phyloP scores from a whole-genome alignment of 192 early-diverging fungal species.

The Backusella sp. region DNA sequence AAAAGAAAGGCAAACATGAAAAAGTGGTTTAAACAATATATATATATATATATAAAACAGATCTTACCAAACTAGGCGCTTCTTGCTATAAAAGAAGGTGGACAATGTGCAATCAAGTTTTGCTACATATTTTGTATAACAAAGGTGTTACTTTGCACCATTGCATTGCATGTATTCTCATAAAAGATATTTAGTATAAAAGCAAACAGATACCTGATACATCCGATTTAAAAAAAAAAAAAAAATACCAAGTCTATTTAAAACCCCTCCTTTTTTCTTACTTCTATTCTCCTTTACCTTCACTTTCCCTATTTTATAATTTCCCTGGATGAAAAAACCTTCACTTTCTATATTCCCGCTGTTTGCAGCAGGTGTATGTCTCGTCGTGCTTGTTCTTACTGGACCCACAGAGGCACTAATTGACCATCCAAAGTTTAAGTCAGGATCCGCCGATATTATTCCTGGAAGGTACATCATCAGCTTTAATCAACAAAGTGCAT shows the following conservation, averaged over 20 bases:
- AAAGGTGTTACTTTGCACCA: not conserved
- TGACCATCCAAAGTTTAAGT: constrained; percentile 13
- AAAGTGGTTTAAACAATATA: not conserved
- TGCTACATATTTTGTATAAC: not conserved
- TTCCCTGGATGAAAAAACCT: constrained; percentile 8
- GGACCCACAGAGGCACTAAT: not conserved
- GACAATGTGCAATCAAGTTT: not conserved
- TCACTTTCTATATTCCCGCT: constrained; percentile 9
- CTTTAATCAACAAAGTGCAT: not conserved
- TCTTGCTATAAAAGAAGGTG: constrained; percentile 10
- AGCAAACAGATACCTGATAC: not conserved
- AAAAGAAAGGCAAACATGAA: not conserved
- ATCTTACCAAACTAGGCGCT: not conserved
- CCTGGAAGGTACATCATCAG: constrained; percentile 16
- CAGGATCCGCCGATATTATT: not conserved
- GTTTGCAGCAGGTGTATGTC: constrained; percentile 15
- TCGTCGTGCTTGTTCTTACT: constrained; percentile 5
- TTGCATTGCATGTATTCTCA: not conserved
- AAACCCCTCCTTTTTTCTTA: not conserved
- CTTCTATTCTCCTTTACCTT: not conserved
- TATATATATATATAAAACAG: not conserved
- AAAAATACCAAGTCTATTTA: not conserved
- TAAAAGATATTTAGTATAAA: not conserved
- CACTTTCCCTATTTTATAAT: not conserved
- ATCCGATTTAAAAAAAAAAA: not conserved